Conservation (phyloP, 2,329 filamentous ascomycete species). For the Colletotrichum gloeosporioides region DNA sequence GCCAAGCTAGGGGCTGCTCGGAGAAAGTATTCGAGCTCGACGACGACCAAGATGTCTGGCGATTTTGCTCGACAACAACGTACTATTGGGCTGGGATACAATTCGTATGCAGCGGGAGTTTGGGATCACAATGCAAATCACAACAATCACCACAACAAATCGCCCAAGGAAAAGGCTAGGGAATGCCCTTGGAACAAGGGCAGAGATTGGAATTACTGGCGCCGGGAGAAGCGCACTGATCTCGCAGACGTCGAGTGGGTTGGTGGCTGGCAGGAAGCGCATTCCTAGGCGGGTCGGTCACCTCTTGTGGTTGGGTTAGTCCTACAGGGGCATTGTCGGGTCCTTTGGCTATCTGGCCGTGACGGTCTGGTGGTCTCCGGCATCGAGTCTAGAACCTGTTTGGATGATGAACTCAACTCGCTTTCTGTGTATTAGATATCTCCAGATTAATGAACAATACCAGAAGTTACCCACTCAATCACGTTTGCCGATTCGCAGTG, state of each 20-base stretch:
- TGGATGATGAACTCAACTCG: conserved; percentile 56
- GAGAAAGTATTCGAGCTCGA: conserved; percentile 65
- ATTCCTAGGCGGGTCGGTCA: conserved; percentile 43
- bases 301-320: conserved; percentile 67
- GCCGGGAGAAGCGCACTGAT: conserved; percentile 67
- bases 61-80: conserved; percentile 54
- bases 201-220: conserved; percentile 65
- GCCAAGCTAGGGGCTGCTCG: conserved; percentile 84
- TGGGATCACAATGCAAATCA: conserved; percentile 47
- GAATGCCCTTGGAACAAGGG: conserved; percentile 63
- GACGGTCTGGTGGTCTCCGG: background rate
- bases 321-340: conserved; percentile 1
- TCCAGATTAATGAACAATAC: conserved; percentile 56
- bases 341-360: background rate
- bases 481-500: background rate
- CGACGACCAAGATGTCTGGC: conserved; percentile 55
- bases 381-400: conserved; percentile 4
- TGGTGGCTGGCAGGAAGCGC: conserved; percentile 80
- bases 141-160: conserved; percentile 43
- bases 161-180: conserved; percentile 52
- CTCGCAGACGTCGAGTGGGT: conserved; percentile 91
- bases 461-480: conserved; percentile 70
- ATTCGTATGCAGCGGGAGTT: conserved; percentile 52
- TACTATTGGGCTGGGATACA: conserved; percentile 51
- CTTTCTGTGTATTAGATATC: conserved; percentile 70